A percentile compares a stretch with the other conserved stretches of the same genome.
phyloP scores from a whole-genome alignment of 352 stramenopile genomes.

The Pythium aphanidermatum region DNA sequence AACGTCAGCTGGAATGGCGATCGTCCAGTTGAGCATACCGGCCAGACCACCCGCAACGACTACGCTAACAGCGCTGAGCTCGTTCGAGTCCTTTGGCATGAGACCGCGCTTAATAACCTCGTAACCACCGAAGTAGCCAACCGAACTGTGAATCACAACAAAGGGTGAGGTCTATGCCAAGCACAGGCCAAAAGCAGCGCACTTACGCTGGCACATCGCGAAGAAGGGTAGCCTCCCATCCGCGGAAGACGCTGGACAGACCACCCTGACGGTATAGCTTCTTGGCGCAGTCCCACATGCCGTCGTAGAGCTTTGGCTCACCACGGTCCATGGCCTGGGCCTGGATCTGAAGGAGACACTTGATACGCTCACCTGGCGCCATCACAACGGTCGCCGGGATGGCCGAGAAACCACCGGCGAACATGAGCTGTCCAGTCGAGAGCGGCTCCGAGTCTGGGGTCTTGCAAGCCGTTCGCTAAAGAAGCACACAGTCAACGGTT shows the following conservation, averaged over 20 bases:
- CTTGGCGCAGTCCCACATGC: constrained; percentile 94
- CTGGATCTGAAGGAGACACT: constrained; percentile 94
- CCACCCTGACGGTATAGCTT: constrained; percentile 91
- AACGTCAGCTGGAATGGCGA: constrained; percentile 94
- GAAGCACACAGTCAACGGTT: not conserved
- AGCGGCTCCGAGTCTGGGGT: constrained; percentile 56
- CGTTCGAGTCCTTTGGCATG: constrained; percentile 72
- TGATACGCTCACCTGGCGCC: constrained; percentile 95
- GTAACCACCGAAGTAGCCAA: constrained; percentile 95
- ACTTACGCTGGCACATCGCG: constrained; percentile 91
- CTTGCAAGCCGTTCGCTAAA: constrained; percentile 51
- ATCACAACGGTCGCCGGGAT: constrained; percentile 90
- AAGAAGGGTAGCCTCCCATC: constrained; percentile 92
- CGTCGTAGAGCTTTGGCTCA: constrained; percentile 86
- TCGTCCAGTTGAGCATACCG: constrained; percentile 92
- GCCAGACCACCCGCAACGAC: constrained; percentile 93
- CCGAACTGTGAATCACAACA: constrained; percentile 49
- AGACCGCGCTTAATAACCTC: constrained; percentile 88
- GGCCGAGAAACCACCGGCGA: constrained; percentile 87
- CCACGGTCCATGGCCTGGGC: constrained; percentile 71
- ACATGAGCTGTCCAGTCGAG: constrained; percentile 84
- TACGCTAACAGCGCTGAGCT: constrained; percentile 85
- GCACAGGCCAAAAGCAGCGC: not conserved
- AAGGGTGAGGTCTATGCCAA: not conserved
- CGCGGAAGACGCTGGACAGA: constrained; percentile 91